Evolutionary conservation across 495 filamentous ascomycete species (phyloP).

Genomic region (Alectoria sarmentosa): DNA sequence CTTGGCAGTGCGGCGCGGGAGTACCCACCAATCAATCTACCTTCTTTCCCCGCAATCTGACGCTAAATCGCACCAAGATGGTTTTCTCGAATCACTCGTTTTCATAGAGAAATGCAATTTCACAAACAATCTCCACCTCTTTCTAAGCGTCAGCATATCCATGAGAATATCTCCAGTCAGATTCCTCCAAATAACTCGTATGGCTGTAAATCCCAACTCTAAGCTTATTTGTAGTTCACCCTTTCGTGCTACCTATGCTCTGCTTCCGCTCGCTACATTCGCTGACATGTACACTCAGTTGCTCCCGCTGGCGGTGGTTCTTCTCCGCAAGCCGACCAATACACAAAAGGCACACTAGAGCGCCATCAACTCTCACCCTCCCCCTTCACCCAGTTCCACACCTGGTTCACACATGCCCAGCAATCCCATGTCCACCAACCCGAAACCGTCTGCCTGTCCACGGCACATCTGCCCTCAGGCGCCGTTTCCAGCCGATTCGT

Average conservation of each 20-base stretch:
- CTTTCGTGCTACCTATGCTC: slow-evolving; percentile 2
- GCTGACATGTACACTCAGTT: slow-evolving; percentile 86
- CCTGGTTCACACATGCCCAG: slow-evolving; percentile 73
- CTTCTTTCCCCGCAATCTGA: no score
- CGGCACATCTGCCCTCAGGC: slow-evolving; percentile 77
- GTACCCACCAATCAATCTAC: no score
- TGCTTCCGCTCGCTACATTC: slow-evolving; percentile 55
- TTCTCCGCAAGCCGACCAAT: slow-evolving; percentile 20
- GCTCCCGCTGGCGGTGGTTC: slow-evolving; percentile 85
- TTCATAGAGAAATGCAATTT: no score
- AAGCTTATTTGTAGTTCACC: slow-evolving; percentile 19
- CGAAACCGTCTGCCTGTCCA: slow-evolving; percentile 69
- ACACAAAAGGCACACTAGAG: slow-evolving; percentile 30
- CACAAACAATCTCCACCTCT: background rate
- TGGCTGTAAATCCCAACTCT: slow-evolving; percentile 35
- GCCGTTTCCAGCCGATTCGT: slow-evolving; percentile 78
- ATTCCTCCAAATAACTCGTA: slow-evolving; percentile 52
- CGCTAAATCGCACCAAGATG: no score
- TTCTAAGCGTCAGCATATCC: background rate
- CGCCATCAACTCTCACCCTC: slow-evolving; percentile 51
- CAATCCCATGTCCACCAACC: slow-evolving; percentile 53
- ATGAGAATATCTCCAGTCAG: slow-evolving; percentile 26
- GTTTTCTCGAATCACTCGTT: no score
- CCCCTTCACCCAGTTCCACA: slow-evolving; percentile 62
- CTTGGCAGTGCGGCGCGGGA: no score